Base-by-base conservation (phyloP, 768 basidiomycete species). In the Boletus vinaceobasis region DNA sequence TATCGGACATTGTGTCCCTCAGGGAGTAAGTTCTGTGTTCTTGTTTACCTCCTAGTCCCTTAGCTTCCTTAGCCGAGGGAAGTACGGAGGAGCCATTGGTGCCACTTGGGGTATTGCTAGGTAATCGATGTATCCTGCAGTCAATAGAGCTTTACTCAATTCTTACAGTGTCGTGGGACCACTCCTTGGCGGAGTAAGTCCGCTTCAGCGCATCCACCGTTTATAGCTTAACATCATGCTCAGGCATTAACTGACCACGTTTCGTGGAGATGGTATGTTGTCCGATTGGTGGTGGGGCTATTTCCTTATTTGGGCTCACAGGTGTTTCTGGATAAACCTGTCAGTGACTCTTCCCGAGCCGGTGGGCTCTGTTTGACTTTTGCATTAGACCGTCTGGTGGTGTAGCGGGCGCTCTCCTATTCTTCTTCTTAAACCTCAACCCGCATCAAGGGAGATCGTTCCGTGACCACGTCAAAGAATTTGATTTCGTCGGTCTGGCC, bases 31-130 rank as follows among this genome's bases (percentile, higher is more conserved):
- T 58, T 15, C 11, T 14, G 4, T 19, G 3, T 6, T 17, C 50
- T 32, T n/a, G 11, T 8, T 21, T 36, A 37, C 17, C 9, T 42
- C n/a, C 7, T 38, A 13, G 15, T 38, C 19, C 14, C 46, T 54
- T 19, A 40, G 21, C 23, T 43, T 19, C n/a, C 2, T 19, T 39
- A 70, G 74, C 27, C 72, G 77, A 46, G 77, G 76, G 2, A 73
- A 71, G 46, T 77, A 73, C 40, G 67, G 65, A 13, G 75, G 76
- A 23, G 58, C 65, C 38, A 54, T 75, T 23, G 66, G 77, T 27
- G 71, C 73, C 0, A 69, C 74, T 9, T 78, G 74, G 73, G 79
- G 78, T 0, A 62, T 73, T 35, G 71, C 73, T 6, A 72, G 64
- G 73, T 73, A 58, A 35, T 59, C 43, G 2, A 13, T 2, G 4